These are phyloP conservation scores for Rhizoclosmatium globosum DNA, from an alignment of 192 early-diverging fungal species.

Conservation along the genomic window DNA sequence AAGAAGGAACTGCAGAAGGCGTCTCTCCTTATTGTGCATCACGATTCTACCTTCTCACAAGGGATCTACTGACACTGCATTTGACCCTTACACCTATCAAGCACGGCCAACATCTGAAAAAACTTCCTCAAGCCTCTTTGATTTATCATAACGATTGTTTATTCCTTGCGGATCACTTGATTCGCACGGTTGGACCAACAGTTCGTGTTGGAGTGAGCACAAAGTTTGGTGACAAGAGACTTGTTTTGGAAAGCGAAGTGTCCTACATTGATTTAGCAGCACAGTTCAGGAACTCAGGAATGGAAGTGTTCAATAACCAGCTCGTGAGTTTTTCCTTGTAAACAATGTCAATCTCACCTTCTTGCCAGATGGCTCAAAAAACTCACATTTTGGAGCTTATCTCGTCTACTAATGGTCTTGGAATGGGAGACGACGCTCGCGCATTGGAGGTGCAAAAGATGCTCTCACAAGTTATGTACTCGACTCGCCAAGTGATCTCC, in stretches of 20 bases:
- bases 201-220: slow-evolving; percentile 7
- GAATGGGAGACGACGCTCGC: slow-evolving; percentile 5
- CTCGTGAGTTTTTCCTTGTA: slow-evolving; percentile 38
- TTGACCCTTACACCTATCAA: slow-evolving; percentile 25
- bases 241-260: slow-evolving; percentile 13
- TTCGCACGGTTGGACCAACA: slow-evolving; percentile 28
- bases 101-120: neutral
- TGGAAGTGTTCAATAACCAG: slow-evolving; percentile 38
- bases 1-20: slow-evolving; percentile 19
- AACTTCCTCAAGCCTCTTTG: slow-evolving; percentile 60
- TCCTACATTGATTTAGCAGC: slow-evolving; percentile 58
- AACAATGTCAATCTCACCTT: slow-evolving; percentile 29
- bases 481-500: neutral
- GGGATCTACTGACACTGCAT: slow-evolving; percentile 26
- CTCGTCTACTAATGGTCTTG: slow-evolving; percentile 6
- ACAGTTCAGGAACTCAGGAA: slow-evolving; percentile 50
- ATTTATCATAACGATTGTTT: slow-evolving; percentile 80
- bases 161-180: slow-evolving; percentile 51
- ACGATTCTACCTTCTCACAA: slow-evolving; percentile 28
- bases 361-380: slow-evolving; percentile 23
- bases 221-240: neutral
- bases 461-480: slow-evolving; percentile 14
- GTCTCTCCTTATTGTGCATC: slow-evolving; percentile 28
- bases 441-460: neutral
- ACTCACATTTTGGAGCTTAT: slow-evolving; percentile 30